Evolutionary conservation across 805 yeast species (phyloP).

Genomic region (Pichia nakasei): DNA sequence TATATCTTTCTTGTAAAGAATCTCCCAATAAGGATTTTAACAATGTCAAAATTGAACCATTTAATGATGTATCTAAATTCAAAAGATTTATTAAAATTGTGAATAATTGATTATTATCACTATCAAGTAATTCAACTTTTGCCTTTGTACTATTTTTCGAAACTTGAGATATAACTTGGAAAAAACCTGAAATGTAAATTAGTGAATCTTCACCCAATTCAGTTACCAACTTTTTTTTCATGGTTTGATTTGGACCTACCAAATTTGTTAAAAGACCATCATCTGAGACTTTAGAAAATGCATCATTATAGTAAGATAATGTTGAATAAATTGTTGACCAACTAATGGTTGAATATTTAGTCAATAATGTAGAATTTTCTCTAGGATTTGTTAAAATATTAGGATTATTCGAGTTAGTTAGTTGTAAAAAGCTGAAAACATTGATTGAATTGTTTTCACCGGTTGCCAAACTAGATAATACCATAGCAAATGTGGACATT

Average conservation of each 20-base stretch:
- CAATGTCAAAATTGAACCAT: conserved; percentile 48
- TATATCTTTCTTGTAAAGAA: conserved; percentile 30
- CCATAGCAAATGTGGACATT: conserved; percentile 70
- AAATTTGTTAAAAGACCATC: not conserved
- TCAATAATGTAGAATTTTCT: conserved; percentile 16
- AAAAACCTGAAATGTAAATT: conserved; percentile 62
- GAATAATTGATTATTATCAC: conserved; percentile 26
- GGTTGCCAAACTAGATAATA: conserved; percentile 66
- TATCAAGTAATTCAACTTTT: conserved; percentile 23
- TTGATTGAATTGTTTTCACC: conserved; percentile 47
- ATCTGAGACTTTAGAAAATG: conserved; percentile 12
- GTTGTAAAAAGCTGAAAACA: conserved; percentile 40
- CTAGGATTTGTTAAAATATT: conserved; percentile 6
- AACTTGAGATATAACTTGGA: conserved; percentile 54
- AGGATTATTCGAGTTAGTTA: conserved; percentile 17
- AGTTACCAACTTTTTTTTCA: conserved; percentile 25
- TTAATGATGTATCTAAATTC: conserved; percentile 20
- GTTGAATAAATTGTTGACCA: conserved; percentile 31
- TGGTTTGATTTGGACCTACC: conserved; percentile 1
- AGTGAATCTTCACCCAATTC: conserved; percentile 77
- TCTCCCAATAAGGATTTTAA: conserved; percentile 48
- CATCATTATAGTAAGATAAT: conserved; percentile 24
- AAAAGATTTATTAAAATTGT: conserved; percentile 21
- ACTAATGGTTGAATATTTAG: conserved; percentile 24
- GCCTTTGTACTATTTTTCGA: conserved; percentile 33